Percentiles rank a stretch among this genome's conserved stretches.
phyloP scores from a whole-genome alignment of 192 early-diverging fungal species.

The Chytriomyces confervae region DNA sequence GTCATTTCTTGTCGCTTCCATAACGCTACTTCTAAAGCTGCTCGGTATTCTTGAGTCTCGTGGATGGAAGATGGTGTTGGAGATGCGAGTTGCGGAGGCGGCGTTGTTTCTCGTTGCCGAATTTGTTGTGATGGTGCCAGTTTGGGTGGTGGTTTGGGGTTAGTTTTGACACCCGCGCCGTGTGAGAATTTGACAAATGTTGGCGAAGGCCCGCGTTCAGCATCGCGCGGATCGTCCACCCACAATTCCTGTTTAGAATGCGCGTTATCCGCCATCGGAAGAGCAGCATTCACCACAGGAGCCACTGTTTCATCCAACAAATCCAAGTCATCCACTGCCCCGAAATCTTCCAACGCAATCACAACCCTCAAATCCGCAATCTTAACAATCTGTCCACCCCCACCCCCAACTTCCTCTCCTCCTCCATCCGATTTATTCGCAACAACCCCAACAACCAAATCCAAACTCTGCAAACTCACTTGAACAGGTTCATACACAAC shows the following conservation, averaged over 20 bases:
- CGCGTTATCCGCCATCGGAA: background rate
- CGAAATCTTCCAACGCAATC: conserved; percentile 63
- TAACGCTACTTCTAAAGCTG: conserved; percentile 56
- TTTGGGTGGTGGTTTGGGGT: background rate
- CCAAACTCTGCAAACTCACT: conserved; percentile 5
- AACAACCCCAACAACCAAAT: conserved; percentile 18
- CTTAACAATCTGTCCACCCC: conserved; percentile 15
- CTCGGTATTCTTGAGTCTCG: conserved; percentile 52
- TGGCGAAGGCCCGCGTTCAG: conserved; percentile 10
- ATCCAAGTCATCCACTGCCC: conserved; percentile 46
- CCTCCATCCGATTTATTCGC: background rate
- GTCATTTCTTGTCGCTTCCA: conserved; percentile 53
- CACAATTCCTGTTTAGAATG: too few relatives aligned
- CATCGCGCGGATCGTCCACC: too few relatives aligned
- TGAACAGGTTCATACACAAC: background rate
- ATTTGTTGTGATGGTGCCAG: background rate
- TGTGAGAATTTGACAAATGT: background rate
- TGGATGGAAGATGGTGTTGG: conserved; percentile 38
- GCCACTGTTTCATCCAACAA: conserved; percentile 8
- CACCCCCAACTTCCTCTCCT: background rate
- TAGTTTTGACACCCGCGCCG: background rate
- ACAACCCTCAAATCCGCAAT: conserved; percentile 49
- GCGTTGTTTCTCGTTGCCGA: background rate
- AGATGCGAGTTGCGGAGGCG: background rate
- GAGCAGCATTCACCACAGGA: background rate